These are phyloP conservation scores for Termitomyces sp. DNA, from an alignment of 768 basidiomycete species.

Conservation along the genomic window DNA sequence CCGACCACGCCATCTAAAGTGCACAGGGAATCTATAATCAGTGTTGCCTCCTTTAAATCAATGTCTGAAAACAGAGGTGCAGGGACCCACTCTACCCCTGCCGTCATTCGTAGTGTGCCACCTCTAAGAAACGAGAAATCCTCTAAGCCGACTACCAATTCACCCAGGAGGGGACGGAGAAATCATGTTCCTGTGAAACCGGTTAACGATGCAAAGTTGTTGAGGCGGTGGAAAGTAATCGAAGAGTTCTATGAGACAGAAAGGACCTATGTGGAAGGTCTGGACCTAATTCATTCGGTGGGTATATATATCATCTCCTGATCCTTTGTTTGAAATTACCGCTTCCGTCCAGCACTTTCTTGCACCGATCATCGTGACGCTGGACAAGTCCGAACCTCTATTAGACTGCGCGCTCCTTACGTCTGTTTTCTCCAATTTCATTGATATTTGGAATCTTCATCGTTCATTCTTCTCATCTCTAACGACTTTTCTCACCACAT, in stretches of 20 bases:
- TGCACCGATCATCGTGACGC: conserved; percentile 68
- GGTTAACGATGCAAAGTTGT: conserved; percentile 40
- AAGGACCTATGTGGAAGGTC: conserved; percentile 71
- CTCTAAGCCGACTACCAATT: conserved; percentile 33
- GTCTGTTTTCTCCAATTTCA: conserved; percentile 80
- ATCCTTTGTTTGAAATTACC: conserved; percentile 1
- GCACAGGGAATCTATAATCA: conserved; percentile 62
- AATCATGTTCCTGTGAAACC: conserved; percentile 32
- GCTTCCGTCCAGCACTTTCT: conserved; percentile 62
- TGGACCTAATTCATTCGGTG: conserved; percentile 80
- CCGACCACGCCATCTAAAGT: conserved; percentile 45
- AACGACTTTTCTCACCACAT: conserved; percentile 35
- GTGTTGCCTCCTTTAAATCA: conserved; percentile 71
- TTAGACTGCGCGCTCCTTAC: conserved; percentile 65
- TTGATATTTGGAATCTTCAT: conserved; percentile 89
- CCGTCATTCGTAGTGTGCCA: conserved; percentile 23
- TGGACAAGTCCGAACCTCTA: conserved; percentile 65
- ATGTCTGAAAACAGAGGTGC: conserved; percentile 46
- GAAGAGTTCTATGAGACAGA: conserved; percentile 81
- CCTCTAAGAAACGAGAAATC: conserved; percentile 22
- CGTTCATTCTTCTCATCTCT: conserved; percentile 66
- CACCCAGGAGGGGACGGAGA: conserved; percentile 30
- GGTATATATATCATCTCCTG: conserved; percentile 17
- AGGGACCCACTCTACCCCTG: conserved; percentile 22
- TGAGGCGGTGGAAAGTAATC: conserved; percentile 65